A percentile compares a stretch with the other conserved stretches of the same genome.
These are phyloP conservation scores for Microbotryum scabiosae DNA, from an alignment of 1,284 basidiomycete genomes.

Conservation along the genomic window DNA sequence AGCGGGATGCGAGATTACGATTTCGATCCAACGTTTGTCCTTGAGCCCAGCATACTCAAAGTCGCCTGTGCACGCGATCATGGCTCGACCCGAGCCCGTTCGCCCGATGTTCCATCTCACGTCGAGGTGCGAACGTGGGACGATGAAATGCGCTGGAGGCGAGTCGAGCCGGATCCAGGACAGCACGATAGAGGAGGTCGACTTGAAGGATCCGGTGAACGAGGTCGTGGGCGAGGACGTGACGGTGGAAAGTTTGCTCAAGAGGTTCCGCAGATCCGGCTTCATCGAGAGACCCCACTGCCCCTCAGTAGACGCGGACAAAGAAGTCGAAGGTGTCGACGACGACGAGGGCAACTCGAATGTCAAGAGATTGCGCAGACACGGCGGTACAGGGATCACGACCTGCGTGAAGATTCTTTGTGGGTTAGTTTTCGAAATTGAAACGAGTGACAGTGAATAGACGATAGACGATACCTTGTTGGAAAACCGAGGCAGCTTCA, in stretches of 20 bases:
- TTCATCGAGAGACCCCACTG: slow-evolving; percentile 21
- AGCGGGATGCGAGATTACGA: not conserved
- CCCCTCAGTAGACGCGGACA: not conserved
- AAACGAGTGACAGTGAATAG: not conserved
- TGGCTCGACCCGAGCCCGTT: not conserved
- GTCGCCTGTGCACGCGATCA: not conserved
- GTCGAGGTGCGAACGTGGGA: not conserved
- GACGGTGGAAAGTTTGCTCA: not conserved
- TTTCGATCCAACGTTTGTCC: slow-evolving; percentile 14
- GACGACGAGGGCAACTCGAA: slow-evolving; percentile 8
- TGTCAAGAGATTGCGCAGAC: slow-evolving; percentile 13
- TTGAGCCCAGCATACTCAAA: slow-evolving; percentile 7
- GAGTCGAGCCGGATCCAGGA: slow-evolving; percentile 9
- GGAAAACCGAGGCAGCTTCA: slow-evolving; percentile 15
- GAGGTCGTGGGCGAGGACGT: not conserved
- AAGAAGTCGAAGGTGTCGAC: not conserved
- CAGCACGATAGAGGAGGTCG: not conserved
- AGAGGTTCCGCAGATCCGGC: slow-evolving; percentile 9
- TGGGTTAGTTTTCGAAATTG: not conserved
- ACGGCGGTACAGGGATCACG: slow-evolving; percentile 13
- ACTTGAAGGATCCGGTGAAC: slow-evolving; percentile 18
- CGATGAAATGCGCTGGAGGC: not conserved
- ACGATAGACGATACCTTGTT: slow-evolving; percentile 5
- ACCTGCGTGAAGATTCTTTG: slow-evolving; percentile 1
- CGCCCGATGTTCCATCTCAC: slow-evolving; percentile 5